These are phyloP conservation scores for Plantago major DNA, from an alignment of 257 asterid genomes.

Conservation along the genomic window DNA sequence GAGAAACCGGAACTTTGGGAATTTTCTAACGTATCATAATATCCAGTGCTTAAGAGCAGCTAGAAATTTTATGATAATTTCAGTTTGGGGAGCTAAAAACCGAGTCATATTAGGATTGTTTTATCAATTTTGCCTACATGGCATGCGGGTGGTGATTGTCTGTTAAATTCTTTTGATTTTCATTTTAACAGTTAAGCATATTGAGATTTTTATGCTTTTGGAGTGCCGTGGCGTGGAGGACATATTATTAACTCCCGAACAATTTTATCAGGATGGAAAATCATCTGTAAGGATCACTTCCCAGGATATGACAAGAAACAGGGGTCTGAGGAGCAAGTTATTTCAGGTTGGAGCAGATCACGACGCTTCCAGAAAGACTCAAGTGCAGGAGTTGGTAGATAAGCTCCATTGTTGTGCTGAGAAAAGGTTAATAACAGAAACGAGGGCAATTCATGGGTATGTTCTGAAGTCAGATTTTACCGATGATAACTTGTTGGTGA, in stretches of 20 bases:
- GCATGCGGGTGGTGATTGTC: background rate
- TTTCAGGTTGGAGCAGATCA: slow-evolving; percentile 18
- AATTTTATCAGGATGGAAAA: slow-evolving; percentile 20
- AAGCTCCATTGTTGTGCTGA: slow-evolving; percentile 38
- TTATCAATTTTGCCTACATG: no score
- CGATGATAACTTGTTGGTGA: slow-evolving; percentile 32
- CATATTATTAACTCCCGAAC: slow-evolving; percentile 11
- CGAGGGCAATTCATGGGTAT: slow-evolving; percentile 37
- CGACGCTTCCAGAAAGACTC: slow-evolving; percentile 24
- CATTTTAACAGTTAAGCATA: background rate
- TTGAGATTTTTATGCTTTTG: background rate
- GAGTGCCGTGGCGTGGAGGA: slow-evolving; percentile 12
- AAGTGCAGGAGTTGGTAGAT: slow-evolving; percentile 37
- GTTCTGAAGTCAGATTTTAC: slow-evolving; percentile 29
- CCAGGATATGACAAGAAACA: slow-evolving; percentile 18
- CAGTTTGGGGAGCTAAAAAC: no score
- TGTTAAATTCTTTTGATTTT: slow-evolving; percentile 1
- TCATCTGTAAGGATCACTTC: slow-evolving; percentile 15
- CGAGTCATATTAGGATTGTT: no score
- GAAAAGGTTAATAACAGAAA: slow-evolving; percentile 27
- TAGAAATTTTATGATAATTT: no score
- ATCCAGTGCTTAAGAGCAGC: no score
- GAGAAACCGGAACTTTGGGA: no score
- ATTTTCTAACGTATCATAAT: no score
- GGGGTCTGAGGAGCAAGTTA: slow-evolving; percentile 13